Percentiles rank a stretch among this genome's conserved stretches.
phyloP scores from a whole-genome alignment of 805 yeast species.

The Dipodascopsis tothii region DNA sequence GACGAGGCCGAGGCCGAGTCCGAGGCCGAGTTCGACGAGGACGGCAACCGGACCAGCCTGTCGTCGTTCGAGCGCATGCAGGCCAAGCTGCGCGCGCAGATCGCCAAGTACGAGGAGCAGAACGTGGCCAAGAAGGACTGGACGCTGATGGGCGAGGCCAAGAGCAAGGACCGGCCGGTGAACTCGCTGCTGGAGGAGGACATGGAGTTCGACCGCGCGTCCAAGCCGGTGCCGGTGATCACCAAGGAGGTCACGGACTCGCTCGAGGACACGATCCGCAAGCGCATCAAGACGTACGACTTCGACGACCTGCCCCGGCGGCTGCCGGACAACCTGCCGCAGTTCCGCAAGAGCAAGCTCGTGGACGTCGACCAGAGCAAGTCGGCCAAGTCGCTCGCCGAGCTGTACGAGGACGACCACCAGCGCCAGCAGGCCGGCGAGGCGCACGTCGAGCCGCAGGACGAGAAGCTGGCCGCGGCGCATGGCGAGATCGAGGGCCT shows the following conservation, averaged over 20 bases:
- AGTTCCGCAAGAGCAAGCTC: conserved; percentile 46
- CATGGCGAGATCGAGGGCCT: conserved; percentile 72
- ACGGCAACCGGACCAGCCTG: conserved; percentile 57
- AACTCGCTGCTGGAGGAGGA: conserved; percentile 79
- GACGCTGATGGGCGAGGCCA: conserved; percentile 91
- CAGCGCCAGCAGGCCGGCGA: conserved; percentile 33
- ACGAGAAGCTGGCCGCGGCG: conserved; percentile 59
- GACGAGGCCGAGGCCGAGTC: conserved; percentile 48
- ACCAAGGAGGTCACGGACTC: conserved; percentile 82
- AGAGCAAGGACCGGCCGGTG: conserved; percentile 68
- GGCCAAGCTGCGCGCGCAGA: conserved; percentile 64
- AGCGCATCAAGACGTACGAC: conserved; percentile 60
- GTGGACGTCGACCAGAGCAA: conserved; percentile 75
- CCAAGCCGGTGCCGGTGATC: conserved; percentile 93
- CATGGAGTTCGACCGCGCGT: conserved; percentile 82
- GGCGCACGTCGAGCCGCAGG: conserved; percentile 41
- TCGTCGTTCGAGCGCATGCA: conserved; percentile 64
- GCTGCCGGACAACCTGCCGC: conserved; percentile 56
- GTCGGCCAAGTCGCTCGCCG: conserved; percentile 82
- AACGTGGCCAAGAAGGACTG: conserved; percentile 85
- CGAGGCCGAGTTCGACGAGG: conserved; percentile 50
- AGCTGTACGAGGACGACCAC: conserved; percentile 81
- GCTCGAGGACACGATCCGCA: conserved; percentile 79
- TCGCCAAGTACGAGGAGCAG: conserved; percentile 71
- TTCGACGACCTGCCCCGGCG: conserved; percentile 83